A percentile compares a stretch with the other conserved stretches of the same genome.
phyloP scores from a whole-genome alignment of 768 basidiomycete species.

The Pleurotus platypus region DNA sequence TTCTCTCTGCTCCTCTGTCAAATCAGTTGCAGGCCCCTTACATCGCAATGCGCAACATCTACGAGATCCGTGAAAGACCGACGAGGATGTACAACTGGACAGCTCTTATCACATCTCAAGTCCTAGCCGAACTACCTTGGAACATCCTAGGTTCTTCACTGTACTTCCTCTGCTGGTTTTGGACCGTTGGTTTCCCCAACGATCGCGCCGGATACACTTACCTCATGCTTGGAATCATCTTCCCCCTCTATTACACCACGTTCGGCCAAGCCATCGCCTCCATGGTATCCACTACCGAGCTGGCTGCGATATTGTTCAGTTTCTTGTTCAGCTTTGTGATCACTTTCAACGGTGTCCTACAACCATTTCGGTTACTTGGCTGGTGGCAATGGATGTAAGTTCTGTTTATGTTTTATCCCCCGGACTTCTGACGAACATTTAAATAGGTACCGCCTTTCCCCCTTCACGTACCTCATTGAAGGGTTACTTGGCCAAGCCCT shows the following conservation, averaged over 20 bases:
- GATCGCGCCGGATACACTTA: conserved; percentile 57
- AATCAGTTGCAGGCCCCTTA: conserved; percentile 66
- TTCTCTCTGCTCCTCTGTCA: conserved; percentile 46
- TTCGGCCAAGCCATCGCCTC: conserved; percentile 59
- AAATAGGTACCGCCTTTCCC: conserved; percentile 39
- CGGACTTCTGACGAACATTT: too few species aligned
- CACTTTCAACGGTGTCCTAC: conserved; percentile 68
- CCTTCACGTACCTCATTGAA: conserved; percentile 49
- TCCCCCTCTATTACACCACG: conserved; percentile 64
- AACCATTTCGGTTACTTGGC: conserved; percentile 56
- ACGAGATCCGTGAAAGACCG: conserved; percentile 65
- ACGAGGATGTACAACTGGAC: conserved; percentile 67
- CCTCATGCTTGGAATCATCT: conserved; percentile 50
- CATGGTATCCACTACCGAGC: conserved; percentile 56
- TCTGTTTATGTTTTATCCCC: too few species aligned
- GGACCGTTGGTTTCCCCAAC: conserved; percentile 59
- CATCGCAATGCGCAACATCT: conserved; percentile 57
- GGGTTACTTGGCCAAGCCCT: conserved; percentile 51
- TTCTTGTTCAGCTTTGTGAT: conserved; percentile 61
- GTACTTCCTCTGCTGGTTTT: conserved; percentile 73
- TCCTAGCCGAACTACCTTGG: conserved; percentile 61
- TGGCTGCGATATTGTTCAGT: conserved; percentile 55
- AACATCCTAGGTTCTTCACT: conserved; percentile 57
- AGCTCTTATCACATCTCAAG: conserved; percentile 50
- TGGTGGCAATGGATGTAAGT: conserved; percentile 69